phyloP scores from a whole-genome alignment of 2,329 filamentous ascomycete genomes.

The Immersiporthe knoxdaviesiana region DNA sequence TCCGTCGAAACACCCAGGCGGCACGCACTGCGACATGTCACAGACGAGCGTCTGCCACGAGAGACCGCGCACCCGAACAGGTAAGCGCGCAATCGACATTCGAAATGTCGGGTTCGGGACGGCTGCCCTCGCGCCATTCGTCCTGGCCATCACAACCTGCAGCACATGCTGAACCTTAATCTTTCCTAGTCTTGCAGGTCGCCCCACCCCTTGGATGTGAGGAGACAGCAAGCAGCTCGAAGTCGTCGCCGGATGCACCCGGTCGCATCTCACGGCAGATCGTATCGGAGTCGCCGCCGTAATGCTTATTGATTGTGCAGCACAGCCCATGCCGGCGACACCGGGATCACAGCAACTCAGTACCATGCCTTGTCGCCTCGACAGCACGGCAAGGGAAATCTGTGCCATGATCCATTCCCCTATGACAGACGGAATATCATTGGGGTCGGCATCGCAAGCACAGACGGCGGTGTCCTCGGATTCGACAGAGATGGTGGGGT shows the following conservation, averaged over 20 bases:
- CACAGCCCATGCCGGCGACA: background rate
- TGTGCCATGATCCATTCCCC: background rate
- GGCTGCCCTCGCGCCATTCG: background rate
- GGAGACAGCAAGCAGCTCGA: background rate
- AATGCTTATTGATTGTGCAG: background rate
- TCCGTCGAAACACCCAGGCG: background rate
- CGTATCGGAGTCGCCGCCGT: background rate
- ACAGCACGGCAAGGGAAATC: background rate
- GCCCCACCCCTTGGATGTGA: background rate
- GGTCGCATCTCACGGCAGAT: background rate
- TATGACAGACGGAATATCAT: background rate
- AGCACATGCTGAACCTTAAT: background rate
- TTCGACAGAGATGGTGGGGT: slow-evolving; percentile 19
- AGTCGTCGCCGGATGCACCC: background rate
- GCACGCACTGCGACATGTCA: background rate
- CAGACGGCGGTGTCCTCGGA: slow-evolving; percentile 6
- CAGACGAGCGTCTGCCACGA: background rate
- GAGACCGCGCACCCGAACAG: too few relatives aligned
- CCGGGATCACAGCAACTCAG: background rate
- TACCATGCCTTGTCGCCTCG: background rate
- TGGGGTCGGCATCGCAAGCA: background rate
- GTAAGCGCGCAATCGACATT: background rate
- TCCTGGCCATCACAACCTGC: background rate
- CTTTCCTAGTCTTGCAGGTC: background rate
- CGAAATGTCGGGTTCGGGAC: background rate